Conservation (phyloP, 768 basidiomycete genomes). For the Rickenella mellea region DNA sequence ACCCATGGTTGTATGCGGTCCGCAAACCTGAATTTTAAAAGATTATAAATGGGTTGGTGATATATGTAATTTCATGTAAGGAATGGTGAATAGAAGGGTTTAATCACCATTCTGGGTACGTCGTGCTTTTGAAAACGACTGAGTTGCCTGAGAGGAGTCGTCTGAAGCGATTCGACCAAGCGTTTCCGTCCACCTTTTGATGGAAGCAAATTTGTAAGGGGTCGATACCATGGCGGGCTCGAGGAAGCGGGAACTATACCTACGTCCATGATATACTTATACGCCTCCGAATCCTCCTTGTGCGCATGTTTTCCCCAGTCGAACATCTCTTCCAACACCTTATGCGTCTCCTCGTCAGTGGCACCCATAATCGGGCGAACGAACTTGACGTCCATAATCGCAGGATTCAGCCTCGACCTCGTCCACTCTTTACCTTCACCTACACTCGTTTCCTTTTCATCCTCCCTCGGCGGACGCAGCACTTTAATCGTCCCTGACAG, state of each 20-base stretch:
- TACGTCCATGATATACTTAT: conserved; percentile 21
- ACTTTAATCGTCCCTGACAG: conserved; percentile 30
- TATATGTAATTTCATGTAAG: too few species aligned
- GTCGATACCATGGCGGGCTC: too few species aligned
- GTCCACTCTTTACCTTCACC: conserved; percentile 24
- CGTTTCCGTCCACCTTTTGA: conserved; percentile 17
- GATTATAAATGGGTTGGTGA: too few species aligned
- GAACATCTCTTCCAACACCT: conserved; percentile 22
- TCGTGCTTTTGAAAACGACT: conserved; percentile 27
- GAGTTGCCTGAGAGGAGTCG: conserved; percentile 23
- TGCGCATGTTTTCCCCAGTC: conserved; percentile 17
- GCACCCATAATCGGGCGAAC: conserved; percentile 51
- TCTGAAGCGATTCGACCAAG: conserved; percentile 28
- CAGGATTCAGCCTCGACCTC: conserved; percentile 37
- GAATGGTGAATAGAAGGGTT: too few species aligned
- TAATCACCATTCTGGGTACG: conserved; percentile 33
- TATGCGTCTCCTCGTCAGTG: conserved; percentile 33
- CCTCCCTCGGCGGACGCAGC: conserved; percentile 21
- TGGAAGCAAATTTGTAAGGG: too few species aligned
- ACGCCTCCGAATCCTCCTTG: conserved; percentile 19
- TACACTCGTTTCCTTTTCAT: conserved; percentile 18
- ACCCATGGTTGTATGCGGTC: conserved; percentile 27
- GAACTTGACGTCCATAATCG: conserved; percentile 52
- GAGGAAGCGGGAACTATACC: too few species aligned
- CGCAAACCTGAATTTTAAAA: too few species aligned